phyloP scores from a whole-genome alignment of 768 basidiomycete species.

The Paxillus rubicundulus region DNA sequence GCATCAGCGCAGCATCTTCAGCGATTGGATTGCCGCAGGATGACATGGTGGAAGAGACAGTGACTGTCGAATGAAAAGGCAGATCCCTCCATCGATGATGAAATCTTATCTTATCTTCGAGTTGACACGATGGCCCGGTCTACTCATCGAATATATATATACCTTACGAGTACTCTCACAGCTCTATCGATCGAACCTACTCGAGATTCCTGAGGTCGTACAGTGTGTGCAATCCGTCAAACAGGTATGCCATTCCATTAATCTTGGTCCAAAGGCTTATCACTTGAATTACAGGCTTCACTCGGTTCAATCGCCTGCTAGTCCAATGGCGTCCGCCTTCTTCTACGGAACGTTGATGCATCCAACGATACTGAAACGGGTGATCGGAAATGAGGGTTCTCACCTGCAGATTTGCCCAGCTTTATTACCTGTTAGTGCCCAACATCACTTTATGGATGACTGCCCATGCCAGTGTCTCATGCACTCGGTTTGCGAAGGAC shows the following conservation, averaged over 20 bases:
- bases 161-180: not conserved
- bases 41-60: slow-evolving; percentile 21
- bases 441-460: not conserved
- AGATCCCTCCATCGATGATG: too few relatives aligned
- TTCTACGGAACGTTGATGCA: slow-evolving; percentile 93
- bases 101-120: not conserved
- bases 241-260: too few relatives aligned
- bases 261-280: not conserved
- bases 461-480: slow-evolving; percentile 1
- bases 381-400: slow-evolving; percentile 66
- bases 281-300: not conserved
- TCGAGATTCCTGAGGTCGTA: too few relatives aligned
- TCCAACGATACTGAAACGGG: slow-evolving; percentile 74
- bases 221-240: too few relatives aligned
- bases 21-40: slow-evolving; percentile 65
- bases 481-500: slow-evolving; percentile 41
- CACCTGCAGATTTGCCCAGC: slow-evolving; percentile 72
- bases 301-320: not conserved
- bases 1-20: slow-evolving; percentile 64
- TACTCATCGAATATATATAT: slow-evolving; percentile 3
- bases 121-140: not conserved
- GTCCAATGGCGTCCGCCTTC: slow-evolving; percentile 52
- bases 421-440: slow-evolving; percentile 57
- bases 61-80: not conserved
- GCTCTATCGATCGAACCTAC: too few relatives aligned